Evolutionary conservation across 1,284 basidiomycete species (phyloP).

Genomic region (Coriolopsis trogii): DNA sequence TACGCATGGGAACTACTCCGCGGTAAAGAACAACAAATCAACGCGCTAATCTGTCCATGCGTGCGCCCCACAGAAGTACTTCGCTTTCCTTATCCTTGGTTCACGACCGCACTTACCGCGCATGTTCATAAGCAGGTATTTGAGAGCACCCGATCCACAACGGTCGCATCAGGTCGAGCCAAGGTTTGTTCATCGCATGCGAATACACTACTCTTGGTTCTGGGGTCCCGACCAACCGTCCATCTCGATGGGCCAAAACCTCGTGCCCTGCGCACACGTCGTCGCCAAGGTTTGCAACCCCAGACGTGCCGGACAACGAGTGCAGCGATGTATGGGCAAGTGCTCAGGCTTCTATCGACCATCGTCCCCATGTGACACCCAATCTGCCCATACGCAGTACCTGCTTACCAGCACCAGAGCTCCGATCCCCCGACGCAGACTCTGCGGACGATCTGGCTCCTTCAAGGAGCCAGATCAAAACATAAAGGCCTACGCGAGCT

Average conservation of each 20-base stretch:
- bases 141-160: neutral
- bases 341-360: slow-evolving; percentile 16
- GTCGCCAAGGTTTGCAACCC: too few species aligned
- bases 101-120: neutral
- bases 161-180: slow-evolving; percentile 5
- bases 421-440: too few species aligned
- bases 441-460: too few species aligned
- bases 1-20: slow-evolving; percentile 6
- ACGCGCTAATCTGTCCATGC: slow-evolving; percentile 4
- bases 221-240: too few species aligned
- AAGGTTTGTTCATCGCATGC: slow-evolving; percentile 8
- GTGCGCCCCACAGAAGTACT: neutral
- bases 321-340: too few species aligned
- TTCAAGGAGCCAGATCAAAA: too few species aligned
- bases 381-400: slow-evolving; percentile 17
- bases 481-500: too few species aligned
- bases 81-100: slow-evolving; percentile 6
- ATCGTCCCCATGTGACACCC: slow-evolving; percentile 16
- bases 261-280: too few species aligned
- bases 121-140: neutral
- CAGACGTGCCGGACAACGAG: too few species aligned
- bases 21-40: neutral
- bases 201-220: too few species aligned
- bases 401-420: too few species aligned
- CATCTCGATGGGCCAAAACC: too few species aligned